Conservation (phyloP, 768 basidiomycete genomes). For the Arthromyces matolae region DNA sequence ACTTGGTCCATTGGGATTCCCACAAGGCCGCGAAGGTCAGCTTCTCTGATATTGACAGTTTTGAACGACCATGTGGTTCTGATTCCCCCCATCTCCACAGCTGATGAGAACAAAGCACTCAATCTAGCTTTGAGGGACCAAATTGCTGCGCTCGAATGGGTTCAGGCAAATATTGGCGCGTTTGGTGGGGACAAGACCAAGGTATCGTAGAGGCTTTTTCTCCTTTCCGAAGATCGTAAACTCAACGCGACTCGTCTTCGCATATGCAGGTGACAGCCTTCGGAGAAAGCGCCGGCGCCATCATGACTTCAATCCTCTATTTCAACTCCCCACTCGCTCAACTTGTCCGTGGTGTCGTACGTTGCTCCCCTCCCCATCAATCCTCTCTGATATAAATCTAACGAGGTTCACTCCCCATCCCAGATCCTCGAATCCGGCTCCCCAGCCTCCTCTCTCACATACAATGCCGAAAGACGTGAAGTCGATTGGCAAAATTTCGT, state of each 20-base stretch:
- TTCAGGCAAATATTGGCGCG: constrained; percentile 47
- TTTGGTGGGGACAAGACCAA: constrained; percentile 59
- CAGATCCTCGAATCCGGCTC: constrained; percentile 45
- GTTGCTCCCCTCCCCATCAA: constrained; percentile 2
- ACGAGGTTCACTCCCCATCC: too few relatives aligned
- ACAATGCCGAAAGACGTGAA: constrained; percentile 25
- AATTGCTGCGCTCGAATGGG: constrained; percentile 40
- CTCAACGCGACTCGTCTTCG: too few relatives aligned
- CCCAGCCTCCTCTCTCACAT: constrained; percentile 27
- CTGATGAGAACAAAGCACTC: constrained; percentile 26
- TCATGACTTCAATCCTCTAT: constrained; percentile 35
- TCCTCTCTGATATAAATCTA: not conserved
- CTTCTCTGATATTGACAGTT: not conserved
- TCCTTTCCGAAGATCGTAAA: too few relatives aligned
- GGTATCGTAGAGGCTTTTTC: constrained; percentile 18
- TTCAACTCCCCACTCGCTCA: constrained; percentile 26
- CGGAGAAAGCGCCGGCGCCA: constrained; percentile 49
- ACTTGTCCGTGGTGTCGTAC: constrained; percentile 30
- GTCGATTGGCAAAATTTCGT: constrained; percentile 28
- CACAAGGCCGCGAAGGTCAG: constrained; percentile 31
- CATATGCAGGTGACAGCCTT: constrained; percentile 41
- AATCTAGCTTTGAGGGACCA: constrained; percentile 42
- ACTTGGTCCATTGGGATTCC: constrained; percentile 46
- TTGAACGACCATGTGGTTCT: too few relatives aligned
- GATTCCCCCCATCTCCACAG: too few relatives aligned